These are phyloP conservation scores for Phytopythium litorale DNA, from an alignment of 352 stramenopile genomes.

Conservation along the genomic window DNA sequence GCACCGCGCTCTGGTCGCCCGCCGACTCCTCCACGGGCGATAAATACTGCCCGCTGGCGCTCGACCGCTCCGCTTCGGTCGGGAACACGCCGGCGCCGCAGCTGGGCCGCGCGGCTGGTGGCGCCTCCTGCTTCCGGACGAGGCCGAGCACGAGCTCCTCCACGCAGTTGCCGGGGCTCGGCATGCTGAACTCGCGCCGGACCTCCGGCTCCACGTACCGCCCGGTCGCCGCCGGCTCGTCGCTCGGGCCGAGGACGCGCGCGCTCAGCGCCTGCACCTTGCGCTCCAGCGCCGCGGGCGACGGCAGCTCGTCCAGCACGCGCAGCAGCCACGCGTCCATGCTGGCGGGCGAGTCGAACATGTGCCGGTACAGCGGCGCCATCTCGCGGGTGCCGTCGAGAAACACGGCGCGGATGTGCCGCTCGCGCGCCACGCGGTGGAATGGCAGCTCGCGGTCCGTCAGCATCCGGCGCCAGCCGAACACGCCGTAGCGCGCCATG, in stretches of 20 bases:
- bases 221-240: constrained; percentile 3
- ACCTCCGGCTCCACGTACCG: constrained; percentile 53
- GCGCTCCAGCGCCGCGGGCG: constrained; percentile 60
- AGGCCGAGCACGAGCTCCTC: constrained; percentile 35
- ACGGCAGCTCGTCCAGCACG: constrained; percentile 73
- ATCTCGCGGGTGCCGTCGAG: constrained; percentile 55
- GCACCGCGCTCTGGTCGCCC: constrained; percentile 2
- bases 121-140: constrained; percentile 34
- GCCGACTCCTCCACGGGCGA: background rate
- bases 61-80: background rate
- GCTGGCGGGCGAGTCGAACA: constrained; percentile 41
- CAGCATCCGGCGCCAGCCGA: constrained; percentile 64
- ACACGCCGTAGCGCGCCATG: constrained; percentile 76
- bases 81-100: constrained; percentile 10
- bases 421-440: constrained; percentile 57
- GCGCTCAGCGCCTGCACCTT: constrained; percentile 69
- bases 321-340: constrained; percentile 58
- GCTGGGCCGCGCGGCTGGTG: constrained; percentile 16
- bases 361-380: constrained; percentile 54
- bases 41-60: constrained; percentile 3
- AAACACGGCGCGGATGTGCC: constrained; percentile 72
- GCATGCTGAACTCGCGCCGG: constrained; percentile 63
- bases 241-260: constrained; percentile 19
- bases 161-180: constrained; percentile 51
- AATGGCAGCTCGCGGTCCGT: constrained; percentile 73